A percentile compares a stretch with the other conserved stretches of the same genome.
Conservation (phyloP, 176 grass and related monocot species). For the Lolium perenne region DNA sequence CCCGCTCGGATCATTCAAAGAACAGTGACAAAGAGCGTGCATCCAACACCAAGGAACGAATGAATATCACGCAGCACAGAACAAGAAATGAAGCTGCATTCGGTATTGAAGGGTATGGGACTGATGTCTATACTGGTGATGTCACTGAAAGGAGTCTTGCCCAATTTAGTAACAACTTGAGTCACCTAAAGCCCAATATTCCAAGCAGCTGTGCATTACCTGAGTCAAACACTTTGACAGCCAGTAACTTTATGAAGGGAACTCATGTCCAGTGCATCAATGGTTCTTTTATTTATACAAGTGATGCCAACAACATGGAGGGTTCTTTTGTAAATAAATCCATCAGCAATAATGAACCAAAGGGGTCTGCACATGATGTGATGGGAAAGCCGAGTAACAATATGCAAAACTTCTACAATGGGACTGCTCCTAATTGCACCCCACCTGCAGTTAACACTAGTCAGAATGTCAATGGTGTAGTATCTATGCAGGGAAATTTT, state of each 20-base stretch:
- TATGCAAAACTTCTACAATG: constrained; percentile 58
- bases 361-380: constrained; percentile 51
- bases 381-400: constrained; percentile 50
- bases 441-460: constrained; percentile 40
- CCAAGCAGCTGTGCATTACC: constrained; percentile 30
- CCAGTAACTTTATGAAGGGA: constrained; percentile 41
- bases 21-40: constrained; percentile 41
- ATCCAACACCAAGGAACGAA: constrained; percentile 38
- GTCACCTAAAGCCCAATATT: constrained; percentile 45
- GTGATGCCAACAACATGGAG: constrained; percentile 42
- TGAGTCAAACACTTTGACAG: constrained; percentile 40
- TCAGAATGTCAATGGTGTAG: constrained; percentile 48
- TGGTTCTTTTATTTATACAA: constrained; percentile 49
- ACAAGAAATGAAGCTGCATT: constrained; percentile 47
- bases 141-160: constrained; percentile 45
- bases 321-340: constrained; percentile 54
- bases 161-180: constrained; percentile 47
- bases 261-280: constrained; percentile 42
- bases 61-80: constrained; percentile 37
- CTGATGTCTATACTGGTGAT: constrained; percentile 34
- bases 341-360: constrained; percentile 41
- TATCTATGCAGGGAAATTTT: constrained; percentile 56
- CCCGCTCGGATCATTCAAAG: constrained; percentile 27
- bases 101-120: constrained; percentile 34
- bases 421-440: constrained; percentile 31